These are phyloP conservation scores for Neoarthrinium moseri DNA, from an alignment of 2,329 filamentous ascomycete genomes.

Conservation along the genomic window DNA sequence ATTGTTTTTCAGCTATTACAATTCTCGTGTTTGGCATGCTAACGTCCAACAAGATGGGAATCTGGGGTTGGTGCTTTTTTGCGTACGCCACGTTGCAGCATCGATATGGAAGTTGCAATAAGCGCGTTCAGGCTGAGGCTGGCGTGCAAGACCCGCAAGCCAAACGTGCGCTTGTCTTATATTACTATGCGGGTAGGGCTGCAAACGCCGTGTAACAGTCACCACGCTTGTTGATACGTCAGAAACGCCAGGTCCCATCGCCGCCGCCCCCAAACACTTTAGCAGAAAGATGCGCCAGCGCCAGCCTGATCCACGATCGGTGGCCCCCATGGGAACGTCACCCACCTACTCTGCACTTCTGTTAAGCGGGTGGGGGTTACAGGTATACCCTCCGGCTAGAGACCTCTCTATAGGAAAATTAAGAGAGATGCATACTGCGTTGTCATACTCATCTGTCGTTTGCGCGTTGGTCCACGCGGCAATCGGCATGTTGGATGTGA, in stretches of 20 bases:
- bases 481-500: background rate
- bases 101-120: background rate
- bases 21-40: background rate
- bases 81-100: background rate
- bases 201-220: slow-evolving; percentile 2
- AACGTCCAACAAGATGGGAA: background rate
- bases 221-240: background rate
- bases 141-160: background rate
- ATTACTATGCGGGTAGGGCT: slow-evolving; percentile 3
- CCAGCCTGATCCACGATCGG: too few relatives aligned
- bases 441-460: background rate
- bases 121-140: background rate
- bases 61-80: background rate
- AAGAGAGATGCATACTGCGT: too few relatives aligned
- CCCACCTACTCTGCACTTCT: too few relatives aligned
- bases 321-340: too few relatives aligned
- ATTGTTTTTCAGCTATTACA: too few relatives aligned
- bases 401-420: too few relatives aligned
- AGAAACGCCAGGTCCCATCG: background rate
- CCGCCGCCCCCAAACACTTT: background rate
- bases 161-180: background rate
- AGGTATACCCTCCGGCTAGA: too few relatives aligned
- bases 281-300: background rate
- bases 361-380: too few relatives aligned
- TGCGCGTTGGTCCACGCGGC: background rate